These are phyloP conservation scores for Bidens hawaiensis DNA, from an alignment of 140 eudicot genomes.

Conservation along the genomic window DNA sequence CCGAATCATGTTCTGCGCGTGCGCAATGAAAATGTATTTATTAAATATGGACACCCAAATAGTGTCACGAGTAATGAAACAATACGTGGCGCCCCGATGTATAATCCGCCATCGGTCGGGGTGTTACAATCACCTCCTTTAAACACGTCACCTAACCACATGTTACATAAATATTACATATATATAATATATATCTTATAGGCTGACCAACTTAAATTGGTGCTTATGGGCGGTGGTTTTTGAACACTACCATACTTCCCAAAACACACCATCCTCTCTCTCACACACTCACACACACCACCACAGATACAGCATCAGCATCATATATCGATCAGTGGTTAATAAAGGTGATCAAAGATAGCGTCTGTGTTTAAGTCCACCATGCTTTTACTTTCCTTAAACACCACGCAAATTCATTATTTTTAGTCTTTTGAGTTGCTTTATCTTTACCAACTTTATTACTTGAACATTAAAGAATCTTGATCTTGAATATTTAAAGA, in stretches of 20 bases:
- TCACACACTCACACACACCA: too few species aligned
- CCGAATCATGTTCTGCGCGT: too few species aligned
- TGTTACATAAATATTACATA: conserved; percentile 7
- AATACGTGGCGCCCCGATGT: too few species aligned
- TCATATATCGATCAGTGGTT: too few species aligned
- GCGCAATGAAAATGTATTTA: too few species aligned
- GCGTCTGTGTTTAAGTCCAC: too few species aligned
- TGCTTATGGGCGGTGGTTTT: conserved; percentile 28
- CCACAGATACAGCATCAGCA: too few species aligned
- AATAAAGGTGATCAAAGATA: conserved; percentile 17
- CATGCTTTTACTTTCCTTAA: conserved; percentile 21
- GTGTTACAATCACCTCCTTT: background rate
- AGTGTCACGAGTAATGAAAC: too few species aligned
- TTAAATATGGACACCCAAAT: too few species aligned
- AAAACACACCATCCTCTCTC: background rate
- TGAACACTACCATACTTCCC: conserved; percentile 14
- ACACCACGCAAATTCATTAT: conserved; percentile 11
- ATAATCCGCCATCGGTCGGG: too few species aligned
- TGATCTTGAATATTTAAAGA: background rate
- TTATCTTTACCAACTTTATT: conserved; percentile 15
- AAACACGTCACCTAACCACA: too few species aligned
- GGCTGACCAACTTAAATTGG: conserved; percentile 18
- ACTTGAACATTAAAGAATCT: background rate
- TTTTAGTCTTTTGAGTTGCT: background rate
- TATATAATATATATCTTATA: background rate